phyloP scores from a whole-genome alignment of 1,284 basidiomycete genomes.

The Cystobasidium slooffiae region DNA sequence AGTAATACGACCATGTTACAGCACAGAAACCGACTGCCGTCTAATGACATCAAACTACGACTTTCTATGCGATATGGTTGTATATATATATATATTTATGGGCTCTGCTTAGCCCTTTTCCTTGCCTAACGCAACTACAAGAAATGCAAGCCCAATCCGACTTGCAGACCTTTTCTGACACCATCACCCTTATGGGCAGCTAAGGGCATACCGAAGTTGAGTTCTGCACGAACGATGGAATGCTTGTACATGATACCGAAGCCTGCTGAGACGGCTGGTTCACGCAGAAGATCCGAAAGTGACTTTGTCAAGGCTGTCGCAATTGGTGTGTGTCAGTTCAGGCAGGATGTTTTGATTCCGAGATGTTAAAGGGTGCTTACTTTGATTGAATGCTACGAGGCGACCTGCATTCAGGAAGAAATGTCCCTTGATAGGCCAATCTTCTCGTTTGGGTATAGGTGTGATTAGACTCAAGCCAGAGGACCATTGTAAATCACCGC shows the following conservation, averaged over 20 bases:
- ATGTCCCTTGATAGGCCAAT: constrained; percentile 90
- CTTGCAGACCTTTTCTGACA: constrained; percentile 77
- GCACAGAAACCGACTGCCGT: too few relatives aligned
- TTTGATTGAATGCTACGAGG: constrained; percentile 68
- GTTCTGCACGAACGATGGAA: constrained; percentile 80
- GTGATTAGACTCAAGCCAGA: constrained; percentile 78
- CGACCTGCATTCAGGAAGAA: constrained; percentile 83
- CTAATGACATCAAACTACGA: too few relatives aligned
- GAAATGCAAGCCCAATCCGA: constrained; percentile 89
- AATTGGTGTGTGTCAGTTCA: constrained; percentile 55
- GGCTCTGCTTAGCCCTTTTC: too few relatives aligned
- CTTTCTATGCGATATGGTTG: too few relatives aligned
- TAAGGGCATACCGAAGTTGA: constrained; percentile 90
- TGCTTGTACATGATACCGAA: constrained; percentile 89
- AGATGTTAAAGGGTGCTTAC: constrained; percentile 59
- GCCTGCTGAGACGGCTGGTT: constrained; percentile 72
- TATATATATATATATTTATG: too few relatives aligned
- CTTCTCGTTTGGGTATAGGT: constrained; percentile 73
- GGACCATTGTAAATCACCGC: constrained; percentile 87
- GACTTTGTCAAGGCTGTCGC: constrained; percentile 58
- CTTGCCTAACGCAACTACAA: constrained; percentile 52
- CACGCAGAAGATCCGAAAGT: constrained; percentile 56
- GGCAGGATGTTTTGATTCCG: not conserved
- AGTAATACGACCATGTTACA: too few relatives aligned
- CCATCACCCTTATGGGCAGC: constrained; percentile 77